phyloP scores from a whole-genome alignment of 345 rosid genomes.

The Leavenworthia alabamica region DNA sequence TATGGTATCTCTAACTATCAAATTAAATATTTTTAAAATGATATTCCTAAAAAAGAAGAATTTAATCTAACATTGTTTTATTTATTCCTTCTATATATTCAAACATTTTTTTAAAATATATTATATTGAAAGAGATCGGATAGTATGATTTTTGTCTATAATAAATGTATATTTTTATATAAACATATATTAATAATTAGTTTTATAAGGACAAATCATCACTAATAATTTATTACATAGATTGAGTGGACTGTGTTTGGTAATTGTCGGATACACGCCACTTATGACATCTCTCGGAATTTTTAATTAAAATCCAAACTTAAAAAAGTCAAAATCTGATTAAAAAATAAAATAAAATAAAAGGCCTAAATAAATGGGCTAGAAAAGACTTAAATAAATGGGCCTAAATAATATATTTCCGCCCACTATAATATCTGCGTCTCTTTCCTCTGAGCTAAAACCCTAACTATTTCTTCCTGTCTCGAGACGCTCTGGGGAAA shows the following conservation, averaged over 20 bases:
- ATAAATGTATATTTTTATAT: not conserved
- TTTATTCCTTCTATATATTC: too few species aligned
- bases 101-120: too few species aligned
- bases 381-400: not conserved
- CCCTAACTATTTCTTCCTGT: not conserved
- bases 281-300: slow-evolving; percentile 4
- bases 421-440: not conserved
- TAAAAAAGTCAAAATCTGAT: too few species aligned
- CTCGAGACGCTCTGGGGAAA: not conserved
- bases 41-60: too few species aligned
- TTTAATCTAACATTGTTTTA: too few species aligned
- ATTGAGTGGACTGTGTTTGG: slow-evolving; percentile 23
- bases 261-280: slow-evolving; percentile 25
- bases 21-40: too few species aligned
- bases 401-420: not conserved
- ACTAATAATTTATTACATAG: not conserved
- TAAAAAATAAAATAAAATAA: too few species aligned
- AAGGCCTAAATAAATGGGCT: too few species aligned
- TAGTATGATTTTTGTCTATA: slow-evolving; percentile 1
- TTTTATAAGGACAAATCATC: not conserved
- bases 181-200: not conserved
- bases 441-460: not conserved
- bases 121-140: not conserved
- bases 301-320: not conserved
- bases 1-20: too few species aligned